A percentile compares a stretch with the other conserved stretches of the same genome.
Evolutionary conservation across 192 early-diverging fungal species (phyloP).

Genomic region (Cetraspora pellucida): DNA sequence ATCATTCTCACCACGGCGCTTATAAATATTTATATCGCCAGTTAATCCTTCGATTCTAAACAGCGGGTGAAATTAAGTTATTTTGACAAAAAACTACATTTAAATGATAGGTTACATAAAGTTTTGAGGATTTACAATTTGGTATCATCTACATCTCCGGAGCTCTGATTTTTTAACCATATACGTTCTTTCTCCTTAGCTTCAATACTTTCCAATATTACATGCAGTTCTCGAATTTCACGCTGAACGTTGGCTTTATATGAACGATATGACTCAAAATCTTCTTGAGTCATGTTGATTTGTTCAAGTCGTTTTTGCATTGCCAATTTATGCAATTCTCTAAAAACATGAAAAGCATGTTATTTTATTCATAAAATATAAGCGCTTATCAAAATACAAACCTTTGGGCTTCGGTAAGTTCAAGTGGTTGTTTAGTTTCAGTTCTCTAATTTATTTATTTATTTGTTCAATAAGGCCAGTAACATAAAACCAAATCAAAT

Average conservation of each 20-base stretch:
- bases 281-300: slow-evolving; percentile 72
- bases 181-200: slow-evolving; percentile 81
- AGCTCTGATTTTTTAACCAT: slow-evolving; percentile 79
- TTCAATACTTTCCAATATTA: slow-evolving; percentile 75
- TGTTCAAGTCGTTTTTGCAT: slow-evolving; percentile 68
- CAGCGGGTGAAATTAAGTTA: background rate
- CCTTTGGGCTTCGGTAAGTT: slow-evolving; percentile 45
- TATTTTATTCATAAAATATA: background rate
- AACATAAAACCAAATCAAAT: slow-evolving; percentile 4
- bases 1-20: slow-evolving; percentile 76
- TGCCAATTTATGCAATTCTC: slow-evolving; percentile 72
- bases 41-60: slow-evolving; percentile 68
- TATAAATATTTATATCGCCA: slow-evolving; percentile 78
- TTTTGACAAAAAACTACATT: too few species aligned
- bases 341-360: background rate
- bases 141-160: slow-evolving; percentile 80
- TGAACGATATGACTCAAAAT: slow-evolving; percentile 58
- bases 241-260: slow-evolving; percentile 63
- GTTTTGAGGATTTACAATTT: slow-evolving; percentile 54
- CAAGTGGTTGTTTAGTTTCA: slow-evolving; percentile 37
- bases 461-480: background rate
- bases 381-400: background rate
- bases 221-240: slow-evolving; percentile 73
- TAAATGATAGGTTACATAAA: too few species aligned
- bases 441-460: slow-evolving; percentile 37